These are phyloP conservation scores for Phialophora verrucosa DNA, from an alignment of 2,329 filamentous ascomycete species.

Conservation along the genomic window DNA sequence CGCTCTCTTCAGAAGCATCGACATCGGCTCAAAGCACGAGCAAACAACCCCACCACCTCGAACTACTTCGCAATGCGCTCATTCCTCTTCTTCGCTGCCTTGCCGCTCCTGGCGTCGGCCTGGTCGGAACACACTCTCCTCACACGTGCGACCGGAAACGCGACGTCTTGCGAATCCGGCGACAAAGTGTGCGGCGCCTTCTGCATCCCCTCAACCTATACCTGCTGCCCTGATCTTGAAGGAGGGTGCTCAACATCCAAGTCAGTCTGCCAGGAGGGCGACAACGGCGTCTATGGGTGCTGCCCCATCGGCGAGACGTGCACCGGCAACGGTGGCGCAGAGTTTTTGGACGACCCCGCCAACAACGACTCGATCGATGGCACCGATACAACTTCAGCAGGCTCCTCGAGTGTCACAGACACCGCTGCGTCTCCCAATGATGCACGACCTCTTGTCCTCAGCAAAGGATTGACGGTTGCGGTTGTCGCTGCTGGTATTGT, in stretches of 20 bases:
- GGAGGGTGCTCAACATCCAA: slow-evolving; percentile 32
- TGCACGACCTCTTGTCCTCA: slow-evolving; percentile 20
- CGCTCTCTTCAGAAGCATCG: slow-evolving; percentile 1
- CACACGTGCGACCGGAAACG: slow-evolving; percentile 25
- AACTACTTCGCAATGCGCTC: slow-evolving; percentile 27
- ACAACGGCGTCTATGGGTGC: slow-evolving; percentile 37
- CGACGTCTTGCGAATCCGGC: slow-evolving; percentile 26
- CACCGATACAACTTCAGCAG: neutral
- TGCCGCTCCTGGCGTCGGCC: slow-evolving; percentile 27
- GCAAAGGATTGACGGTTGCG: slow-evolving; percentile 3
- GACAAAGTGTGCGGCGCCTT: slow-evolving; percentile 35
- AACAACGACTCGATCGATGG: neutral
- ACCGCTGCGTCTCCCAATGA: slow-evolving; percentile 9
- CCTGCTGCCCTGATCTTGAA: slow-evolving; percentile 36
- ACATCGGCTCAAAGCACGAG: neutral
- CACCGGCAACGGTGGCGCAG: slow-evolving; percentile 34
- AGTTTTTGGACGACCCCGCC: slow-evolving; percentile 24
- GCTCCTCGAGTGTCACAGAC: slow-evolving; percentile 12
- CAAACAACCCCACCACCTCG: neutral
- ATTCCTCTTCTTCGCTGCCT: slow-evolving; percentile 22
- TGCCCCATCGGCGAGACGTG: slow-evolving; percentile 33
- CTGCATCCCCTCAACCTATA: slow-evolving; percentile 37
- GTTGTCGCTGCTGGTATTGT: slow-evolving; percentile 23
- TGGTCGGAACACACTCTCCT: slow-evolving; percentile 29
- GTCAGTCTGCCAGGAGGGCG: slow-evolving; percentile 31